Evolutionary conservation across 169 alveolate species (phyloP), one percentile per base, ranked within the genome.

Genomic region (Babesia bigemina): DNA sequence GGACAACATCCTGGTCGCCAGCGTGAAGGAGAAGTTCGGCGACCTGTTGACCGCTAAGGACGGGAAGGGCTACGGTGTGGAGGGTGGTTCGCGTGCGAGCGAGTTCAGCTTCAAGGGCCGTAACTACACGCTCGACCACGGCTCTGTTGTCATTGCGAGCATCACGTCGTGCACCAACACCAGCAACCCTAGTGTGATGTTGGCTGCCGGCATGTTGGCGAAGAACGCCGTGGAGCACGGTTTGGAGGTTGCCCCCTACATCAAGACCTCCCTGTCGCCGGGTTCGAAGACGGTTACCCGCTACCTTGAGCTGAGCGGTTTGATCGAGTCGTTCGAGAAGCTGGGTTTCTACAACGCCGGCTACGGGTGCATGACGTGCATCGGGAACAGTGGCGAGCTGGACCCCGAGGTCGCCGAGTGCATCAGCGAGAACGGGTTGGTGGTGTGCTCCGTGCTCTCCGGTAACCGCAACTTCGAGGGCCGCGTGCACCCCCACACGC

Each of bases 301-400:
- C 12, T 89, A 91, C 69, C 55, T 89, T 10, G 90, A 89, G 78
- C 84, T 91, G 56, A 88, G 91, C 57, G 98, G 97, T n/a, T 92
- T 95, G 33, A 75, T 90, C 42, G 87, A 89, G 17, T 94, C 91
- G 66, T 86, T 97, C 63, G 97, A 97, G 84, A 39, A 91, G 81
- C 93, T 96, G 19, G 99, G 99, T 21, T 97, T 97, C 86, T 91
- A 96, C 71, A 88, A 85, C 28, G 96, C 97, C 28, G 99, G 99
- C n/a, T 97, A 93, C 92, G 99, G 99, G 0, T 97, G 99, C 91
- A 96, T 95, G 98, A 95, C 99, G 12, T 97, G 99, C 86, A 97
- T 97, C 63, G 99, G 99, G 24, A 97, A 97, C 92, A 87, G 96
- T 65, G 99, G 99, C 24, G 96, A 95, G 48, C 84, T 97, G n/a